Evolutionary conservation across 164 flowering plant genomes (phyloP).

Genomic region (Kingdonia uniflora): DNA sequence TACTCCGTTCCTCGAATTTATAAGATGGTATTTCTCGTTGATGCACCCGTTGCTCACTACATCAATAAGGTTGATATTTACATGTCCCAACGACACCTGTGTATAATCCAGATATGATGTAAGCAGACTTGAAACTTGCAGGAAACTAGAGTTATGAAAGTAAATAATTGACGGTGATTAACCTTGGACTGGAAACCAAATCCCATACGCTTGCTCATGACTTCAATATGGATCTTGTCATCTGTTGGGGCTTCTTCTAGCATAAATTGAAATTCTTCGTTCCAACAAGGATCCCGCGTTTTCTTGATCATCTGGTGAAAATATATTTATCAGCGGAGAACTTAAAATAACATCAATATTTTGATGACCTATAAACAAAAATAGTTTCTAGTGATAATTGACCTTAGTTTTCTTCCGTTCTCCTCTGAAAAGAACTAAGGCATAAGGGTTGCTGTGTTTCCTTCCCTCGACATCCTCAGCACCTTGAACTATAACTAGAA

Average conservation of each 20-base stretch:
- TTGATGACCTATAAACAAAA: no score
- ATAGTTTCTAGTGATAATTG: not conserved
- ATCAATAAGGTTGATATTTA: conserved; percentile 64
- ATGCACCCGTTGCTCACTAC: conserved; percentile 79
- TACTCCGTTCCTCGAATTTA: conserved; percentile 66
- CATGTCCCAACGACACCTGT: conserved; percentile 73
- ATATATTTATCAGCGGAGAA: not conserved
- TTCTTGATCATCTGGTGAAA: conserved; percentile 35
- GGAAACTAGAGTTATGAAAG: not conserved
- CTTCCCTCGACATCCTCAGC: conserved; percentile 69
- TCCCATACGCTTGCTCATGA: conserved; percentile 36
- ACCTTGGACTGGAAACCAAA: conserved; percentile 30
- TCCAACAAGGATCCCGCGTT: conserved; percentile 58
- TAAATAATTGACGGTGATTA: not conserved
- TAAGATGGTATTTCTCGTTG: conserved; percentile 72
- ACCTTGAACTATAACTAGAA: conserved; percentile 35
- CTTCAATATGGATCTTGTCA: conserved; percentile 47
- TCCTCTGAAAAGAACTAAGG: conserved; percentile 42
- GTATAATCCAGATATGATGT: not conserved
- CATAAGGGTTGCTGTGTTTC: conserved; percentile 59
- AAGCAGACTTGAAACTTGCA: no score
- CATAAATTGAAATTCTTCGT: conserved; percentile 66
- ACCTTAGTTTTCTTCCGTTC: conserved; percentile 68
- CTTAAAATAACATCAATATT: no score
- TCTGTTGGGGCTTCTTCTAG: conserved; percentile 56